Percentiles rank a stretch among this genome's conserved stretches.
Evolutionary conservation across 768 basidiomycete genomes (phyloP).

Genomic region (Phaffia australis): DNA sequence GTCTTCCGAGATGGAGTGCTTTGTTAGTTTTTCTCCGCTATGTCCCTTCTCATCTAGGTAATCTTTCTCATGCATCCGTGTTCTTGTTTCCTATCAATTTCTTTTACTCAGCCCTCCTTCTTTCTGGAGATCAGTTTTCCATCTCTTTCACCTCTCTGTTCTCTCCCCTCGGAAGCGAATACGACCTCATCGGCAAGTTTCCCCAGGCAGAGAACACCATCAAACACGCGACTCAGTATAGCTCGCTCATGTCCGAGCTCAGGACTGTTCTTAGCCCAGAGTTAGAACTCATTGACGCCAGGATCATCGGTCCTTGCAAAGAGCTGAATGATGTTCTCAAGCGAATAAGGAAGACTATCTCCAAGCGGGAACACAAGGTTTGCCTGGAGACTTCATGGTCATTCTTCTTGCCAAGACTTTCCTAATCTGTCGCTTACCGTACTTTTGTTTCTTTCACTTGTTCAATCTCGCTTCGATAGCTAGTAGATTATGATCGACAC

Average conservation of each 20-base stretch:
- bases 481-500: slow-evolving; percentile 87
- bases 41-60: neutral
- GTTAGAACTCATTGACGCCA: slow-evolving; percentile 81
- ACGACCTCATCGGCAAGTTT: slow-evolving; percentile 63
- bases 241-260: slow-evolving; percentile 55
- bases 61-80: neutral
- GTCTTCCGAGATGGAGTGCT: slow-evolving; percentile 73
- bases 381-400: slow-evolving; percentile 22
- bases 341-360: slow-evolving; percentile 81
- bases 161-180: slow-evolving; percentile 46
- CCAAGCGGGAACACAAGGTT: slow-evolving; percentile 94
- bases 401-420: neutral
- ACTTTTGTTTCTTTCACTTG: neutral
- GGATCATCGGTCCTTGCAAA: slow-evolving; percentile 74
- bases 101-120: slow-evolving; percentile 34
- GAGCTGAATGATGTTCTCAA: slow-evolving; percentile 81
- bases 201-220: slow-evolving; percentile 69
- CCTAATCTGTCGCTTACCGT: neutral
- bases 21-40: slow-evolving; percentile 42
- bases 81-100: neutral
- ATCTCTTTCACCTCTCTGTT: slow-evolving; percentile 35
- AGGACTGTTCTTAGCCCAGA: slow-evolving; percentile 60
- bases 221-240: slow-evolving; percentile 61
- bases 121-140: slow-evolving; percentile 39
- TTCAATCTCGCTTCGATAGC: slow-evolving; percentile 40